These are phyloP conservation scores for Apiospora marii DNA, from an alignment of 2,329 filamentous ascomycete genomes.

Conservation along the genomic window DNA sequence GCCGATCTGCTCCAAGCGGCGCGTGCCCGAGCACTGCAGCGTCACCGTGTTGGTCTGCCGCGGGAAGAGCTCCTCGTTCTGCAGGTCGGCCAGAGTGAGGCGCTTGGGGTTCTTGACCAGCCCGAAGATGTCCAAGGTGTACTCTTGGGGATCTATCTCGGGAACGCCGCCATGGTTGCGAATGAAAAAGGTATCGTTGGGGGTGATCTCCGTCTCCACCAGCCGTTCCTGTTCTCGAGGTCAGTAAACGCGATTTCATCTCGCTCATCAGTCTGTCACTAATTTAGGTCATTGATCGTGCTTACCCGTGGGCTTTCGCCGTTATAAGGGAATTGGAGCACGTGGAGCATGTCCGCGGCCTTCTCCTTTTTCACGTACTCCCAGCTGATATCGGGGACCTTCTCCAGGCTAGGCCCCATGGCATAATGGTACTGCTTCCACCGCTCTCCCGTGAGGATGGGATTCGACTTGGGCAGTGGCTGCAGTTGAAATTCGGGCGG, in stretches of 20 bases:
- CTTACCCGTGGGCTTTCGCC: conserved; percentile 62
- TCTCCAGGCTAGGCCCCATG: conserved; percentile 52
- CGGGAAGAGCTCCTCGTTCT: conserved; percentile 67
- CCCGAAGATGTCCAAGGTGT: conserved; percentile 63
- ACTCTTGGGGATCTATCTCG: conserved; percentile 64
- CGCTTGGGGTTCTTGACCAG: conserved; percentile 65
- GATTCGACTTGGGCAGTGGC: conserved; percentile 64
- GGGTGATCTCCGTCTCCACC: conserved; percentile 63
- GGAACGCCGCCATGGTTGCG: conserved; percentile 78
- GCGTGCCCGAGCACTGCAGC: conserved; percentile 73
- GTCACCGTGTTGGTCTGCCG: conserved; percentile 65
- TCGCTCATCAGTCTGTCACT: neutral
- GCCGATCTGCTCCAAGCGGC: conserved; percentile 72
- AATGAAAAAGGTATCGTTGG: conserved; percentile 68
- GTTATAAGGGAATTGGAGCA: conserved; percentile 71
- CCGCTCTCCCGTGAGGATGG: conserved; percentile 61
- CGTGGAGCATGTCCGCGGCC: conserved; percentile 65
- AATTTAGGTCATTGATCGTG: neutral
- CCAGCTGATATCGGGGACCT: conserved; percentile 67
- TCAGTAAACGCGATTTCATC: neutral
- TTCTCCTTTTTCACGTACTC: conserved; percentile 63
- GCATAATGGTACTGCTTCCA: conserved; percentile 68
- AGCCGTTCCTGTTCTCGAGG: conserved; percentile 51
- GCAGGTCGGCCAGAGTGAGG: conserved; percentile 66
- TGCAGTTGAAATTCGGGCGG: conserved; percentile 64